Evolutionary conservation across 2,329 filamentous ascomycete species (phyloP), one percentile per base, ranked within the genome.

Genomic region (Penicillium griseofulvum): DNA sequence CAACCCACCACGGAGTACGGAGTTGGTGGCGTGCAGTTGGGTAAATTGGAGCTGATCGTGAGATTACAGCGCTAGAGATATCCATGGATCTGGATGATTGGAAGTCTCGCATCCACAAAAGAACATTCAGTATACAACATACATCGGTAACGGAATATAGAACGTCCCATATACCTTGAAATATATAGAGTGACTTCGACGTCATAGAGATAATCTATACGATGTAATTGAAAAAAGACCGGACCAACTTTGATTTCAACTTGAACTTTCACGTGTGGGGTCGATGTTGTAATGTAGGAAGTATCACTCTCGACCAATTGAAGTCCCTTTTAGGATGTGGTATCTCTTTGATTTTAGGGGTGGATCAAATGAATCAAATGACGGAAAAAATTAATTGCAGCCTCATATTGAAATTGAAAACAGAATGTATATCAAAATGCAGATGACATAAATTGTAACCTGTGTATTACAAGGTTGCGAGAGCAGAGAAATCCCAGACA

Each of bases 81-180:
- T 28, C 52, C 46, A 50, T 50, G 39, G 52, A 50, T 54, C 33
- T 49, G 14, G 47, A 12, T 28, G 33, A 26, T 36, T 39, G 39
- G 29, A 9, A 11, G 49, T 29, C 28, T 49, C 17, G 31, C 43
- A 43, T 29, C 29, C 28, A 42, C 26, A 49, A 36, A 22, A 39
- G 16, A 49, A 28, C 22, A 14, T 49, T 26, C 28, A n/a, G 11
- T 11, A 7, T 31, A 49, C 16, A 26, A 14, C 14, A 14, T 24
- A 41, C 31, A 34, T 34, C 31, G 31, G 31, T 34, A 34, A 34
- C 14, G 12, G 14, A 16, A 14, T 34, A 34, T 34, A 34, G 31
- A 34, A 34, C 31, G 12, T 34, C 6, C 12, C 12, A 14, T 34
- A 11, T 14, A 34, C 29, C 29, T 31, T 31, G 12, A 4, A 14